Conservation (phyloP, 352 stramenopile genomes). For the Phytopythium helicoides region DNA sequence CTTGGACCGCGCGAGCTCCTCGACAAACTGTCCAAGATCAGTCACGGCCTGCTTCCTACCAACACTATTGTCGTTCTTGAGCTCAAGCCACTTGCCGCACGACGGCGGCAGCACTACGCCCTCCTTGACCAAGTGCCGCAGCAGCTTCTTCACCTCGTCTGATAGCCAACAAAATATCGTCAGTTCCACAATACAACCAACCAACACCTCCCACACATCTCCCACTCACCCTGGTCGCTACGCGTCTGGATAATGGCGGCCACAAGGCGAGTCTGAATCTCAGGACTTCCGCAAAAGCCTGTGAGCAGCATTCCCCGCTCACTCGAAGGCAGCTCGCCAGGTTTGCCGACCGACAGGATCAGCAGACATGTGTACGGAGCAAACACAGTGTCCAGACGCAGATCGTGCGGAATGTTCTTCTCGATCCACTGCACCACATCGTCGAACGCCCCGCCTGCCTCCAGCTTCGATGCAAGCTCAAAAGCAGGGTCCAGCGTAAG, state of each 20-base stretch:
- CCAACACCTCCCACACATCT: not conserved
- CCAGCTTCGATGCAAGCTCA: slow-evolving; percentile 48
- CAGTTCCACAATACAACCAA: slow-evolving; percentile 8
- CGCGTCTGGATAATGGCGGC: slow-evolving; percentile 69
- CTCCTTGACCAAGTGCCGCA: slow-evolving; percentile 72
- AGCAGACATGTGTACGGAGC: slow-evolving; percentile 65
- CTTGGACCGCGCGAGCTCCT: slow-evolving; percentile 68
- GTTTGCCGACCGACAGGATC: slow-evolving; percentile 50
- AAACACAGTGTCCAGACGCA: slow-evolving; percentile 60
- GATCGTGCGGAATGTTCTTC: slow-evolving; percentile 37
- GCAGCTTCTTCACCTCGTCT: slow-evolving; percentile 67
- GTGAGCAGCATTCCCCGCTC: slow-evolving; percentile 70
- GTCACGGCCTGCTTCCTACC: slow-evolving; percentile 65
- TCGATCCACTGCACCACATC: slow-evolving; percentile 65
- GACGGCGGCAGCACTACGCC: slow-evolving; percentile 40
- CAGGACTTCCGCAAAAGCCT: slow-evolving; percentile 59
- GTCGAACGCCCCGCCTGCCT: slow-evolving; percentile 34
- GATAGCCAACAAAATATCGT: slow-evolving; percentile 13
- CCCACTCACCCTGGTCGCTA: slow-evolving; percentile 43
- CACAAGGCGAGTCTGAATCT: slow-evolving; percentile 62
- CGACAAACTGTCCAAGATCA: slow-evolving; percentile 70
- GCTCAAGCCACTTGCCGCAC: slow-evolving; percentile 69
- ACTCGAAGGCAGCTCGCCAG: slow-evolving; percentile 49
- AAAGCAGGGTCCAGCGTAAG: slow-evolving; percentile 56
- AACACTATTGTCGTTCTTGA: slow-evolving; percentile 75